phyloP scores from a whole-genome alignment of 495 filamentous ascomycete species.

The Parachaetomium inaequale region DNA sequence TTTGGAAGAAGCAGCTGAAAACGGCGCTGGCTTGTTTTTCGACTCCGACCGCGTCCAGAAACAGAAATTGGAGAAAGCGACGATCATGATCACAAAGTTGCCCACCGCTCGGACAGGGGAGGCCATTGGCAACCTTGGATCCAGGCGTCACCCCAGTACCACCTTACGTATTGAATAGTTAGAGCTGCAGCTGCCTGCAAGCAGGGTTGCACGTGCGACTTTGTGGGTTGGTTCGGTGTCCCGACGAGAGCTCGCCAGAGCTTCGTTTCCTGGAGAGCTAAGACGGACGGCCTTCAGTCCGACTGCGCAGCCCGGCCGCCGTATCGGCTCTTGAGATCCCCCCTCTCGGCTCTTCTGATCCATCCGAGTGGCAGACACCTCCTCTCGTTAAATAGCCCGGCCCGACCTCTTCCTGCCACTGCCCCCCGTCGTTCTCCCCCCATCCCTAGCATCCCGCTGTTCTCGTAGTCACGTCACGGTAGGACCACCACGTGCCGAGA shows the following conservation, averaged over 20 bases:
- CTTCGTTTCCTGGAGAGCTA: conserved; percentile 18
- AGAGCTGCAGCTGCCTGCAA: conserved; percentile 12
- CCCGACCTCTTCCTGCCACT: neutral
- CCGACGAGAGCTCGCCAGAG: neutral
- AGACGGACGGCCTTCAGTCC: conserved; percentile 10
- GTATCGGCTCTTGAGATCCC: neutral
- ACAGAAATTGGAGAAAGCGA: conserved; percentile 4
- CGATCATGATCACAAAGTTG: neutral
- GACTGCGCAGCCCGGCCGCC: neutral
- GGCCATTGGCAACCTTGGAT: neutral
- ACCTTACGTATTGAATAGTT: neutral
- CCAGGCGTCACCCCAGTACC: neutral
- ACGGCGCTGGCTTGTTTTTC: neutral
- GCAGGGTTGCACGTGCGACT: conserved; percentile 2
- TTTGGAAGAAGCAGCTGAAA: neutral
- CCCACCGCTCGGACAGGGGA: neutral
- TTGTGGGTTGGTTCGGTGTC: neutral
- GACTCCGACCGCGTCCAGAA: neutral
- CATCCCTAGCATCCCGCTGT: neutral
- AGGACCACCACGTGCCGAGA: neutral
- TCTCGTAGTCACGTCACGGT: neutral
- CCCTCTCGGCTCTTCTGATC: too few species aligned
- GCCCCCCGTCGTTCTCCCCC: neutral
- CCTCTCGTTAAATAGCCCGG: neutral
- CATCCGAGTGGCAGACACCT: neutral